phyloP scores from a whole-genome alignment of 345 rosid genomes.

The Eucalyptus pauciflora region DNA sequence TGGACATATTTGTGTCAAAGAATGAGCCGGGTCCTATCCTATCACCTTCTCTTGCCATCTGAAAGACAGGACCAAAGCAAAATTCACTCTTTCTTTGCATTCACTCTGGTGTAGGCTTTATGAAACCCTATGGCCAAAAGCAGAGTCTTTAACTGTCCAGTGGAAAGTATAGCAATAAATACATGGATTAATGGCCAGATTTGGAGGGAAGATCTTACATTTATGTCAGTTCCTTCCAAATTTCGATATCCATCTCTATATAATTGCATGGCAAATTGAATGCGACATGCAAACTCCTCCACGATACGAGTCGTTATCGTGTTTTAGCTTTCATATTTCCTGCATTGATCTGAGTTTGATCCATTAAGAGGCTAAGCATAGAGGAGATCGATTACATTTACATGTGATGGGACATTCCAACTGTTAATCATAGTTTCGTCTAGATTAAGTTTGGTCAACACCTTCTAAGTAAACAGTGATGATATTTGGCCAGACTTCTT shows the following conservation, averaged over 20 bases:
- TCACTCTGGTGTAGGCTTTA: background rate
- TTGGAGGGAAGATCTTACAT: background rate
- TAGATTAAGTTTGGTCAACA: too few species aligned
- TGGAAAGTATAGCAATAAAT: background rate
- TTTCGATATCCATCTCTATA: background rate
- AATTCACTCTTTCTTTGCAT: background rate
- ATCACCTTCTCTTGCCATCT: background rate
- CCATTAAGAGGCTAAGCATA: too few species aligned
- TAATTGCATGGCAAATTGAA: background rate
- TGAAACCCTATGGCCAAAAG: background rate
- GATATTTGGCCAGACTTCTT: too few species aligned
- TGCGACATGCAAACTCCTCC: too few species aligned
- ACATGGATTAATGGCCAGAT: background rate
- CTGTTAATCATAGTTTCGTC: too few species aligned
- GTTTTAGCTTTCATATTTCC: too few species aligned
- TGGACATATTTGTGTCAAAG: background rate
- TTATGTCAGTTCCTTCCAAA: background rate
- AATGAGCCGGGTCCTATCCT: background rate
- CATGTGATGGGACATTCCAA: too few species aligned
- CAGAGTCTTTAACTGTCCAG: background rate
- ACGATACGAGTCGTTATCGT: too few species aligned
- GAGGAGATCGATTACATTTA: too few species aligned
- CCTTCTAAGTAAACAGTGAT: too few species aligned
- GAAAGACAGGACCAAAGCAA: background rate
- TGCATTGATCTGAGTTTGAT: too few species aligned